phyloP scores from a whole-genome alignment of 768 basidiomycete genomes.

The Phallus indusiatus region DNA sequence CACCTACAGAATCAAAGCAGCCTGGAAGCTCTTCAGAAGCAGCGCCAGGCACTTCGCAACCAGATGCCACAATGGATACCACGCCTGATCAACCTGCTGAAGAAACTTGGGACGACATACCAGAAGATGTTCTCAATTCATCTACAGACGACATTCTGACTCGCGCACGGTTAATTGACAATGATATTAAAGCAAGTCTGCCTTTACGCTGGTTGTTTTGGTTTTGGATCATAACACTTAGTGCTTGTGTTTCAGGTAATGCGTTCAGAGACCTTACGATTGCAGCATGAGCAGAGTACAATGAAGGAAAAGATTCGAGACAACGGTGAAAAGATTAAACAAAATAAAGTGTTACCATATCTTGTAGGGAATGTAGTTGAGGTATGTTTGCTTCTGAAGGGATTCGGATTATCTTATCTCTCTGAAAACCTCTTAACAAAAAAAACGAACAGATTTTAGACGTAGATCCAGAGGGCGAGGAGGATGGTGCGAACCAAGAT shows the following conservation, averaged over 20 bases:
- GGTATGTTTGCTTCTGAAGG: conserved; percentile 36
- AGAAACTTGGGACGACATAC: conserved; percentile 88
- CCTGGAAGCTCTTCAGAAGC: not conserved
- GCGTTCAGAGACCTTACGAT: conserved; percentile 84
- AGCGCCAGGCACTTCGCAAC: not conserved
- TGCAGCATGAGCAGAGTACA: conserved; percentile 88
- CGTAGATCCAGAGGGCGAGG: conserved; percentile 86
- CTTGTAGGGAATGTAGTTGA: conserved; percentile 97
- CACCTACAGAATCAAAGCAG: not conserved
- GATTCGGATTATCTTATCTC: not conserved
- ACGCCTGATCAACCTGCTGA: conserved; percentile 59
- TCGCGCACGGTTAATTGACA: conserved; percentile 88
- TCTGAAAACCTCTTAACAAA: not conserved
- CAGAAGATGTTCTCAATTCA: conserved; percentile 72
- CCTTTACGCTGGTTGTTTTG: not conserved
- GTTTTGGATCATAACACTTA: not conserved
- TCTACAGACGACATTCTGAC: conserved; percentile 82
- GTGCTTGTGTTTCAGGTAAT: conserved; percentile 59
- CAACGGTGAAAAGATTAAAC: conserved; percentile 96
- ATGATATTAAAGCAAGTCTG: conserved; percentile 77
- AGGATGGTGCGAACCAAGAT: conserved; percentile 93
- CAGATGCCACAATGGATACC: conserved; percentile 51
- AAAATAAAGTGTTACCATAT: conserved; percentile 98
- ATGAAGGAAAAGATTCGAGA: conserved; percentile 99
- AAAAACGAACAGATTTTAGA: conserved; percentile 37